phyloP scores from a whole-genome alignment of 2,329 filamentous ascomycete genomes.

The Corynespora cassiicola region DNA sequence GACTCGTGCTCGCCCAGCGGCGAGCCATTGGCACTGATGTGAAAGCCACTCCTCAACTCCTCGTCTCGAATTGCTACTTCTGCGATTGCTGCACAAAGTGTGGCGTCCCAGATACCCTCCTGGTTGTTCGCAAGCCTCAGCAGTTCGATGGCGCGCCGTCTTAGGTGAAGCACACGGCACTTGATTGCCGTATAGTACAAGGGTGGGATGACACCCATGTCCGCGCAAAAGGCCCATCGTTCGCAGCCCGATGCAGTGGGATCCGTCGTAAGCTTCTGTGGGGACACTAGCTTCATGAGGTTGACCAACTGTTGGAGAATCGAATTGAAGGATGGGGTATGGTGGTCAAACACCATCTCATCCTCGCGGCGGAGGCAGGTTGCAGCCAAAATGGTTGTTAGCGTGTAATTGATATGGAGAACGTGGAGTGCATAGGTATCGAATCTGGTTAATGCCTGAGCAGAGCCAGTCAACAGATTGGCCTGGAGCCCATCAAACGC shows the following conservation, averaged over 20 bases:
- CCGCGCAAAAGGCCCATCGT: too few species aligned
- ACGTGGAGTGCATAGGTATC: conserved; percentile 4
- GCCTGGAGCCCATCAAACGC: too few species aligned
- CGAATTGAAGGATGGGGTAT: conserved; percentile 14
- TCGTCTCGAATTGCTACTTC: too few species aligned
- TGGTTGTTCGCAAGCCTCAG: conserved; percentile 40
- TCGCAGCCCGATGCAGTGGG: too few species aligned
- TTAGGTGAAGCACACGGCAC: conserved; percentile 52
- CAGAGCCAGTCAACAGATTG: background rate
- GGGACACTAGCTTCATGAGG: conserved; percentile 32
- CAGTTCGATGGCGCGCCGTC: conserved; percentile 47
- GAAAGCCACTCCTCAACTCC: too few species aligned
- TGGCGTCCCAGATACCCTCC: conserved; percentile 56
- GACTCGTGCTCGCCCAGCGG: too few species aligned
- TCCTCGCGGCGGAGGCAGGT: conserved; percentile 9
- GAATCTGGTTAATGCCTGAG: too few species aligned
- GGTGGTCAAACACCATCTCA: conserved; percentile 27
- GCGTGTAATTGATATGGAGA: conserved; percentile 20
- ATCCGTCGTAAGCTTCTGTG: background rate
- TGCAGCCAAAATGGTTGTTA: conserved; percentile 24
- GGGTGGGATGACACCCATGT: conserved; percentile 54
- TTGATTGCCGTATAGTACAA: conserved; percentile 57
- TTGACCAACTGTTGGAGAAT: conserved; percentile 28
- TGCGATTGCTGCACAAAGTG: too few species aligned
- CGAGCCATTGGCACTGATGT: too few species aligned